Evolutionary conservation across 1,284 basidiomycete species (phyloP).

Genomic region (Coriolopsis trogii): DNA sequence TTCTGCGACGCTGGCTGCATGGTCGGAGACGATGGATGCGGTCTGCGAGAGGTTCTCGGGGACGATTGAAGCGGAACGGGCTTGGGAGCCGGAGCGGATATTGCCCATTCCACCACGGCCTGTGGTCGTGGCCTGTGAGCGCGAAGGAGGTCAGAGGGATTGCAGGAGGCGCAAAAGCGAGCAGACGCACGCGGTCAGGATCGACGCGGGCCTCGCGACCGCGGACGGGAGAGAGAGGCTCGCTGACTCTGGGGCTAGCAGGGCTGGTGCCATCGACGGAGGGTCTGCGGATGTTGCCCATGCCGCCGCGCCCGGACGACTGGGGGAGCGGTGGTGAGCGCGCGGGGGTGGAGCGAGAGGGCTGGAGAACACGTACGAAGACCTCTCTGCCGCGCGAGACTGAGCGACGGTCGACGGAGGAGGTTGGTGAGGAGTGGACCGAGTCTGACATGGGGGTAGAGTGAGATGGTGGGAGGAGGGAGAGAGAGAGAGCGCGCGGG

Average conservation of each 20-base stretch:
- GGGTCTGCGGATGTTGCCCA: conserved; percentile 63
- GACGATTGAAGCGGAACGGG: conserved; percentile 37
- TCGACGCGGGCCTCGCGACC: conserved; percentile 56
- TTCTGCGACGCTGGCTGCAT: conserved; percentile 30
- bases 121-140: conserved; percentile 55
- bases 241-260: conserved; percentile 41
- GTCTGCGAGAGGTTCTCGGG: conserved; percentile 35
- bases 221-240: conserved; percentile 41
- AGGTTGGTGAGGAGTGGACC: conserved; percentile 9
- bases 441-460: conserved; percentile 16
- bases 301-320: conserved; percentile 68
- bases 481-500: background rate
- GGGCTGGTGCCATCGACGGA: conserved; percentile 41
- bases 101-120: conserved; percentile 82
- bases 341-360: background rate
- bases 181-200: conserved; percentile 35
- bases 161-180: background rate
- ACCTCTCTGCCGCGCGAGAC: conserved; percentile 35
- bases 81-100: conserved; percentile 71
- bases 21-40: conserved; percentile 31
- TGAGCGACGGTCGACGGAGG: conserved; percentile 26
- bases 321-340: conserved; percentile 29
- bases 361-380: conserved; percentile 26
- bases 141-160: conserved; percentile 6
- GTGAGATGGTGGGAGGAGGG: background rate